phyloP scores from a whole-genome alignment of 164 flowering plant species.

The Macadamia integrifolia region DNA sequence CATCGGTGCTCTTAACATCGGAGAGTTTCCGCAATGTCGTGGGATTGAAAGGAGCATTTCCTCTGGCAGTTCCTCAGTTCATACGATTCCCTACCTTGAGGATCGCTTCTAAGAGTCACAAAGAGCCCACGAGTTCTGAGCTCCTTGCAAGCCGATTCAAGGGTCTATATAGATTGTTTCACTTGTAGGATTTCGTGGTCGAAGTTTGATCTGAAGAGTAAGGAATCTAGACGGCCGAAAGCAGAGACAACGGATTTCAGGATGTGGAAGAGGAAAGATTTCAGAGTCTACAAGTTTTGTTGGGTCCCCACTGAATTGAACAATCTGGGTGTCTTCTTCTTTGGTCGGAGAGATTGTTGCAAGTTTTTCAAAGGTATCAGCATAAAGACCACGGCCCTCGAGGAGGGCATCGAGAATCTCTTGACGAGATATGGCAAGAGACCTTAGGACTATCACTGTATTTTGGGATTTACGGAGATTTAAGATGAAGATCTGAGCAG shows the following conservation, averaged over 20 bases:
- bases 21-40: slow-evolving; percentile 58
- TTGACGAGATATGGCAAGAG: slow-evolving; percentile 41
- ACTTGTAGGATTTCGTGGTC: slow-evolving; percentile 45
- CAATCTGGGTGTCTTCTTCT: slow-evolving; percentile 42
- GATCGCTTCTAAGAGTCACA: slow-evolving; percentile 74
- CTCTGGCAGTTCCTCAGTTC: slow-evolving; percentile 86
- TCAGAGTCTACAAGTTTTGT: slow-evolving; percentile 58
- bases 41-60: slow-evolving; percentile 77
- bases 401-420: slow-evolving; percentile 49
- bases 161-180: slow-evolving; percentile 45
- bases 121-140: slow-evolving; percentile 61
- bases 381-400: slow-evolving; percentile 39
- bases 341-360: slow-evolving; percentile 36
- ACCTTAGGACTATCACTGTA: slow-evolving; percentile 49
- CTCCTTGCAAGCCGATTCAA: slow-evolving; percentile 66
- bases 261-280: slow-evolving; percentile 47
- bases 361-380: slow-evolving; percentile 55
- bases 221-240: slow-evolving; percentile 46
- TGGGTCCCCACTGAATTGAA: slow-evolving; percentile 39
- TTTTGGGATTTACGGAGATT: slow-evolving; percentile 71
- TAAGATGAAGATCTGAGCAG: slow-evolving; percentile 52
- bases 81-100: slow-evolving; percentile 82
- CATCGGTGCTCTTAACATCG: slow-evolving; percentile 72
- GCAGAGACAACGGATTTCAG: slow-evolving; percentile 47
- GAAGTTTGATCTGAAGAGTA: slow-evolving; percentile 49